Evolutionary conservation across 805 yeast species (phyloP).

Genomic region (Lachancea fermentati): DNA sequence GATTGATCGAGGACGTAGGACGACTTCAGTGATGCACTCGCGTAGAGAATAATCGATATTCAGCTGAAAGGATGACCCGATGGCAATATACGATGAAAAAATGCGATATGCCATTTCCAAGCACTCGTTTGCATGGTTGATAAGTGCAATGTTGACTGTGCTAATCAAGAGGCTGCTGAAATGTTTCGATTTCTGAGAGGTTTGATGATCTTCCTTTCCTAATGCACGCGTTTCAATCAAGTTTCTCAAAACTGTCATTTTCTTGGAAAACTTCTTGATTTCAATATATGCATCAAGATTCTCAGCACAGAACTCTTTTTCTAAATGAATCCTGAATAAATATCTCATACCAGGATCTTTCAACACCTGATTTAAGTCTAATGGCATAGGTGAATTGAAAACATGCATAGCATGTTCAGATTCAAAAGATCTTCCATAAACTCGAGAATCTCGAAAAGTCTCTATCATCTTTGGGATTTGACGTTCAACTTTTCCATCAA

Average conservation of each 20-base stretch:
- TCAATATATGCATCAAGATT: conserved; percentile 68
- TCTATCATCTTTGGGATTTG: neutral
- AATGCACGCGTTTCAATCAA: conserved; percentile 29
- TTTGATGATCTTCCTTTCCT: conserved; percentile 10
- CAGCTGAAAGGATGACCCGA: conserved; percentile 62
- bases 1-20: conserved; percentile 36
- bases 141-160: conserved; percentile 36
- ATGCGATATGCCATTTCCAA: conserved; percentile 57
- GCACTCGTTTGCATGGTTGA: conserved; percentile 47
- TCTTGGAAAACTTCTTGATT: conserved; percentile 46
- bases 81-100: conserved; percentile 57
- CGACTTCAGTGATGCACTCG: conserved; percentile 37
- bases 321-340: conserved; percentile 61
- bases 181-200: conserved; percentile 8
- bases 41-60: conserved; percentile 58
- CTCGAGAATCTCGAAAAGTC: too few species aligned
- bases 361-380: conserved; percentile 39
- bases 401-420: too few species aligned
- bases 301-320: conserved; percentile 62
- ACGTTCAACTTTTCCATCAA: neutral
- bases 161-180: conserved; percentile 23
- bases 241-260: conserved; percentile 39
- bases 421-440: too few species aligned
- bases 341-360: conserved; percentile 72
- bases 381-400: neutral